Evolutionary conservation across 1,284 basidiomycete species (phyloP).

Genomic region (Uromyces viciae-fabae): DNA sequence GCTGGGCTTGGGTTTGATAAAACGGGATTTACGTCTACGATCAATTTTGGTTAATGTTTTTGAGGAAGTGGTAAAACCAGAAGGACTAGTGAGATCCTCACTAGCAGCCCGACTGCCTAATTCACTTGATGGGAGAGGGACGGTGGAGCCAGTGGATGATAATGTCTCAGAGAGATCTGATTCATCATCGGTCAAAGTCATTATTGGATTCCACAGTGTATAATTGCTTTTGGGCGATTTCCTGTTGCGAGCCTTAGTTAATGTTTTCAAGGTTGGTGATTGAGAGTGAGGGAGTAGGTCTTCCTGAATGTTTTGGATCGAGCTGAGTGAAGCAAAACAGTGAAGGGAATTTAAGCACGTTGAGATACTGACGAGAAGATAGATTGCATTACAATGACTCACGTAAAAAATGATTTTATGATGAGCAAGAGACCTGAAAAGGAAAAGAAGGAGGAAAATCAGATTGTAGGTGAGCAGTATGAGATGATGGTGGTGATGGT

Average conservation of each 20-base stretch:
- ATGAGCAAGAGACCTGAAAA: slow-evolving; percentile 7
- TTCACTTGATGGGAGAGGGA: slow-evolving; percentile 45
- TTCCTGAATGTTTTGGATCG: not conserved
- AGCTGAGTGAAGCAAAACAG: not conserved
- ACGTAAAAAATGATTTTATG: not conserved
- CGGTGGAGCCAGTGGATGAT: slow-evolving; percentile 43
- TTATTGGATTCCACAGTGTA: not conserved
- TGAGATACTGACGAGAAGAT: not conserved
- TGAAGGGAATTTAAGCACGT: not conserved
- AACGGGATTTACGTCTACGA: slow-evolving; percentile 27
- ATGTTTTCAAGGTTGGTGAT: not conserved
- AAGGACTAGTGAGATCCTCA: slow-evolving; percentile 38
- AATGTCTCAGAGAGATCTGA: slow-evolving; percentile 44
- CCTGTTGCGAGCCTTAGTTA: not conserved
- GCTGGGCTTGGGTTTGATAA: slow-evolving; percentile 27
- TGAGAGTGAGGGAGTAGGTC: not conserved
- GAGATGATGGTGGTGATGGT: not conserved
- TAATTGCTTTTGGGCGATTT: not conserved
- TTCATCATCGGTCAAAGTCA: slow-evolving; percentile 44
- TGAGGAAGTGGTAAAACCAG: slow-evolving; percentile 10
- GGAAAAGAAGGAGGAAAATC: not conserved
- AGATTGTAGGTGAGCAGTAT: not conserved
- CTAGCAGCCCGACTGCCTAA: slow-evolving; percentile 40
- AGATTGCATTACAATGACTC: not conserved
- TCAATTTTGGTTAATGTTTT: slow-evolving; percentile 30